phyloP scores from a whole-genome alignment of 2,329 filamentous ascomycete genomes.

The Penicillium psychrosexuale region DNA sequence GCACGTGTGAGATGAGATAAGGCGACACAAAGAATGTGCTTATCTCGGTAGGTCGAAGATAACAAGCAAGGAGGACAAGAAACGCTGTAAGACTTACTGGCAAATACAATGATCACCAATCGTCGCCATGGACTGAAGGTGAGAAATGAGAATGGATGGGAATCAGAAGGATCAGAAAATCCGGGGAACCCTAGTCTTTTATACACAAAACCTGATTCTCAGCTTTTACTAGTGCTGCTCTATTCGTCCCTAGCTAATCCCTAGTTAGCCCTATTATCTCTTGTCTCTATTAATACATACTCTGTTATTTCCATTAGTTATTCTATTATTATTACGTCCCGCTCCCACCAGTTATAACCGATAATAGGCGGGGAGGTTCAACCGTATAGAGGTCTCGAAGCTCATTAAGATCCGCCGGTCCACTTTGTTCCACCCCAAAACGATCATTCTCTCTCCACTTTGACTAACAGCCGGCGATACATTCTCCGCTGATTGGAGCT shows the following conservation, averaged over 20 bases:
- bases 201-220: constrained; percentile 5
- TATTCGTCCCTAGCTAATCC: not conserved
- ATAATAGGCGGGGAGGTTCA: constrained; percentile 18
- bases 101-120: constrained; percentile 17
- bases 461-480: constrained; percentile 25
- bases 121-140: constrained; percentile 22
- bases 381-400: constrained; percentile 18
- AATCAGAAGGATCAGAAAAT: constrained; percentile 12
- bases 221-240: not conserved
- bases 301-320: not conserved
- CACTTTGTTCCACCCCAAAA: constrained; percentile 5
- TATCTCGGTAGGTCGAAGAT: constrained; percentile 14
- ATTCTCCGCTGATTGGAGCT: constrained; percentile 16
- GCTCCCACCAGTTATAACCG: constrained; percentile 19
- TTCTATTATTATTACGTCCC: constrained; percentile 3
- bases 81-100: not conserved
- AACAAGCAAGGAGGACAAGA: constrained; percentile 15
- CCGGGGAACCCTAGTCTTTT: constrained; percentile 21
- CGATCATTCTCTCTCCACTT: constrained; percentile 17
- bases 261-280: not conserved
- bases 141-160: not conserved
- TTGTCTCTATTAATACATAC: not conserved
- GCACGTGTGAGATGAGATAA: constrained; percentile 11
- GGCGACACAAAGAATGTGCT: constrained; percentile 11
- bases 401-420: constrained; percentile 13